phyloP scores from a whole-genome alignment of 2,329 filamentous ascomycete genomes.

The Fusarium longipes region DNA sequence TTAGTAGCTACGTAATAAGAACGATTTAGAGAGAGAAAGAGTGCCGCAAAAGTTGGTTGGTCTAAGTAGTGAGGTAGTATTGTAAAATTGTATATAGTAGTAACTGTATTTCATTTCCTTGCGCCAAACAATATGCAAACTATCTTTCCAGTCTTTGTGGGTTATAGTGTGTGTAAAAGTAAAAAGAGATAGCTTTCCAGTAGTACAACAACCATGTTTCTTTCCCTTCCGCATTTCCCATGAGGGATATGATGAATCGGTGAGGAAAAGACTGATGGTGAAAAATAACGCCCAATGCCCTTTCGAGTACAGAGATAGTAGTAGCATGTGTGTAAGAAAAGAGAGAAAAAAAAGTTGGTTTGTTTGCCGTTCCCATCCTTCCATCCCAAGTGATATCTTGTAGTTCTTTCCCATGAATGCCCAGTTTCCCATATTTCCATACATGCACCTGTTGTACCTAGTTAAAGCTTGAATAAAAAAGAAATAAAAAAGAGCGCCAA shows the following conservation, averaged over 20 bases:
- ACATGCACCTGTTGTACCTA: constrained; percentile 31
- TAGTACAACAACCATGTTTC: constrained; percentile 12
- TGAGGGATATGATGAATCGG: background rate
- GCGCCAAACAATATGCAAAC: constrained; percentile 43
- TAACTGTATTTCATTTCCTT: constrained; percentile 37
- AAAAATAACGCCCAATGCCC: constrained; percentile 38
- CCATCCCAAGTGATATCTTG: constrained; percentile 35
- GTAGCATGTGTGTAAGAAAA: background rate
- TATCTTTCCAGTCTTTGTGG: constrained; percentile 16
- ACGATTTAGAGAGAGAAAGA: background rate
- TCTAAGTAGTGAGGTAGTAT: constrained; percentile 16
- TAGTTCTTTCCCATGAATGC: constrained; percentile 33
- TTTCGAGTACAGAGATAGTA: constrained; percentile 13
- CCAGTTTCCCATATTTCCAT: constrained; percentile 35
- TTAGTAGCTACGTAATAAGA: background rate
- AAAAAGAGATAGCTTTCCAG: background rate
- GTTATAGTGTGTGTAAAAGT: constrained; percentile 1
- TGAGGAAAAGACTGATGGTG: background rate
- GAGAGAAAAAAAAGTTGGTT: constrained; percentile 11
- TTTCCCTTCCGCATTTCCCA: background rate
- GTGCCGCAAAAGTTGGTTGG: background rate
- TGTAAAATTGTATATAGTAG: too few relatives aligned
- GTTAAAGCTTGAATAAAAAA: constrained; percentile 5
- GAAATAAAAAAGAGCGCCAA: constrained; percentile 24
- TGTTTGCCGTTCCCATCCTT: background rate